Conservation (phyloP, 352 stramenopile genomes). For the Hyaloperonospora brassicae region DNA sequence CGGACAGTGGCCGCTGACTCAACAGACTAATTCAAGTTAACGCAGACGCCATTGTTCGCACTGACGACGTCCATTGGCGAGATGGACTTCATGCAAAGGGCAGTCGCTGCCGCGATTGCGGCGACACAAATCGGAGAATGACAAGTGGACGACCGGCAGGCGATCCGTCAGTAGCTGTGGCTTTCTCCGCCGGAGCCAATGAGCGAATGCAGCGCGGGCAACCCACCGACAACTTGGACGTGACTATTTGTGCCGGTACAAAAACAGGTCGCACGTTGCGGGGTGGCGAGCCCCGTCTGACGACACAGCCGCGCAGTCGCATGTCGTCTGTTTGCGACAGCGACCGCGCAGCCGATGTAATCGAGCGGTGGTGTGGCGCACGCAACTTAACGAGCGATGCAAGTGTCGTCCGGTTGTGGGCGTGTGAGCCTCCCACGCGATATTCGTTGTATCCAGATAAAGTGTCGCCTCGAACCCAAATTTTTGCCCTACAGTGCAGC, state of each 20-base stretch:
- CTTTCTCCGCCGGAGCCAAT: too few relatives aligned
- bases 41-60: constrained; percentile 6
- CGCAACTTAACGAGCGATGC: too few relatives aligned
- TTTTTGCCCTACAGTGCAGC: too few relatives aligned
- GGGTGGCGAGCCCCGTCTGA: constrained; percentile 16
- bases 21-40: constrained; percentile 4
- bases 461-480: too few relatives aligned
- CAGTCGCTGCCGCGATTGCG: constrained; percentile 5
- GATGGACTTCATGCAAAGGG: constrained; percentile 61
- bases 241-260: constrained; percentile 6
- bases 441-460: too few relatives aligned
- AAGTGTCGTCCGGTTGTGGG: too few relatives aligned
- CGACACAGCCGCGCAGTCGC: constrained; percentile 3
- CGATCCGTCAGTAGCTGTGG: constrained; percentile 9
- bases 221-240: constrained; percentile 21
- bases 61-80: constrained; percentile 59
- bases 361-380: background rate
- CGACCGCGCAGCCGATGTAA: background rate
- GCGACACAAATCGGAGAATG: constrained; percentile 8
- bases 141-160: constrained; percentile 2
- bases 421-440: too few relatives aligned
- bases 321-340: background rate
- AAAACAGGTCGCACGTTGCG: background rate
- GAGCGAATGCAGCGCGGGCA: constrained; percentile 1
- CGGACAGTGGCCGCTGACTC: constrained; percentile 21